Base-by-base conservation (phyloP, 352 stramenopile genomes). In the Phytopythium mirpurense region DNA sequence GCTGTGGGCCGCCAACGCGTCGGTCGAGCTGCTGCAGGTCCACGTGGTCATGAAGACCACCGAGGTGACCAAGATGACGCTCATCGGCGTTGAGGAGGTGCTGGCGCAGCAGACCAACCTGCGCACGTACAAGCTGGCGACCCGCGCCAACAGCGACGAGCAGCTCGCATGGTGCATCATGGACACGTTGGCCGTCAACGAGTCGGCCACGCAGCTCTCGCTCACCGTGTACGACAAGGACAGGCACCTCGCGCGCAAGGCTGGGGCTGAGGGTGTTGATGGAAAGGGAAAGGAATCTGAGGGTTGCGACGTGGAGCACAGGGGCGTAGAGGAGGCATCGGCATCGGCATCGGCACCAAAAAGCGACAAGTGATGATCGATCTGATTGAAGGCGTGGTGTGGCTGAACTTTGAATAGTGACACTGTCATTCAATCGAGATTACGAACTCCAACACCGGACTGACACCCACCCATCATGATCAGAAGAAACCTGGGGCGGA, bases 111-210 rank as follows among this genome's bases (percentile, higher is more conserved):
- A 78, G 41, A 62, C 69, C 26, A 74, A 78, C 27, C 51, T 62
- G 8, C 59, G 68, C 19, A 63, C 44, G 23, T 78, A 59, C 65
- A 65, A 58, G 41, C 70, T 78, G 41, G 68, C 57, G 32, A 67
- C 59, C 19, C 62, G 67, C 27, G 62, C 73, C n/a, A 63, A 51
- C 27, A 63, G 31, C 8, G n/a, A 19, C 11, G 59, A 72, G 14
- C 56, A 78, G 37, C 38, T 78, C 21, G 68, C 72, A 49, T 78
- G 68, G 68, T 60, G 56, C 21, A 67, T 78, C 46, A 36, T 78
- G 37, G 53, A 61, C 16, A 65, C 51, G 31, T 67, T 70, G n/a
- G 60, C 52, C 16, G 70, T 78, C 45, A 64, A 51, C 15, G 60
- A 78, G 50, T 79, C 69, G 4, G 38, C 50, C 15, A 68, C 57